Evolutionary conservation across 371 early-diverging fungal genomes (phyloP).

Genomic region (Mortierella sp.): DNA sequence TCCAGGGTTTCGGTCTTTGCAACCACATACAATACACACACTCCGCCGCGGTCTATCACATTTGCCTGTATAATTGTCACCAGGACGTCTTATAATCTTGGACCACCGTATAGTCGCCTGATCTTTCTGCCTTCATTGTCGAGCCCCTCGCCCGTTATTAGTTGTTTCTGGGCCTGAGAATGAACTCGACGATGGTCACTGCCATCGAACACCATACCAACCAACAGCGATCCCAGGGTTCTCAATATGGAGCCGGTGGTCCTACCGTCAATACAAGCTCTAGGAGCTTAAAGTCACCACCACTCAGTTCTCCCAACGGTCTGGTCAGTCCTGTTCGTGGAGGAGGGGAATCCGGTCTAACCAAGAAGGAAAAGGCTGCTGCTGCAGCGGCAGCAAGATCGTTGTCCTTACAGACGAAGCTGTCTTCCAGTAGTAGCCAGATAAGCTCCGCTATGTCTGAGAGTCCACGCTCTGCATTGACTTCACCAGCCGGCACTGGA

Average conservation of each 20-base stretch:
- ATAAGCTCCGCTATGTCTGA: slow-evolving; percentile 19
- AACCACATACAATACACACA: too few relatives aligned
- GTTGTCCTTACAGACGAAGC: slow-evolving; percentile 39
- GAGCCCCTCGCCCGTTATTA: neutral
- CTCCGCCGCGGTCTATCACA: too few relatives aligned
- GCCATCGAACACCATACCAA: slow-evolving; percentile 51
- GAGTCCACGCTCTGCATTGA: slow-evolving; percentile 27
- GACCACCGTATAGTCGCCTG: too few relatives aligned
- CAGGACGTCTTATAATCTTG: too few relatives aligned
- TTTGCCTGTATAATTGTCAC: too few relatives aligned
- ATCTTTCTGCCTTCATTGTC: too few relatives aligned
- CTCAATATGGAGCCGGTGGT: slow-evolving; percentile 24
- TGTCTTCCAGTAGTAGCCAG: slow-evolving; percentile 5
- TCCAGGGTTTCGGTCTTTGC: too few relatives aligned
- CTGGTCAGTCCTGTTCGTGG: slow-evolving; percentile 19
- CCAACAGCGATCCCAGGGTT: slow-evolving; percentile 32
- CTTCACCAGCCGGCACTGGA: slow-evolving; percentile 21
- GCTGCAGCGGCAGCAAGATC: slow-evolving; percentile 20
- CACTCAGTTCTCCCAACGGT: slow-evolving; percentile 28
- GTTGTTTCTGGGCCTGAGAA: slow-evolving; percentile 30
- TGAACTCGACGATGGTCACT: slow-evolving; percentile 55
- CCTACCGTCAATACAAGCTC: slow-evolving; percentile 11
- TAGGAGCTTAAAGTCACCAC: slow-evolving; percentile 31
- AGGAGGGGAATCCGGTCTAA: slow-evolving; percentile 13
- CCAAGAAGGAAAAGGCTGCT: slow-evolving; percentile 21